Conservation (phyloP, 371 early-diverging fungal species). For the Ordospora colligata region DNA sequence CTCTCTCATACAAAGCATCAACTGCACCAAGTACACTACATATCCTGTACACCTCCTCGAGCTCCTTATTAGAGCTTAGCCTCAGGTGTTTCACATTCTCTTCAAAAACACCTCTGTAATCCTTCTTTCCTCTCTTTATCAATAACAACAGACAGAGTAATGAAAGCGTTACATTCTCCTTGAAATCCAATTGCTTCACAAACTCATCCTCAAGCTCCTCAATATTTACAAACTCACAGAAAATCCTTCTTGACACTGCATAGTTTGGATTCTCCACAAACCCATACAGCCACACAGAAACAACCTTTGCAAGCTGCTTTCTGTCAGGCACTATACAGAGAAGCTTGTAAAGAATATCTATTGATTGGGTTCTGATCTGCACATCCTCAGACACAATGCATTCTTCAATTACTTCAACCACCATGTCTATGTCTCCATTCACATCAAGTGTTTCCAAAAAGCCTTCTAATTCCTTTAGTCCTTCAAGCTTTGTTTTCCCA, state of each 20-base stretch:
- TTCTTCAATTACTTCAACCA: background rate
- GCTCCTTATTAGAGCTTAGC: background rate
- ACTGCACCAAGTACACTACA: background rate
- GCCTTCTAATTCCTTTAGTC: background rate
- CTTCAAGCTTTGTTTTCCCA: background rate
- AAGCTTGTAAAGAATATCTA: constrained; percentile 20
- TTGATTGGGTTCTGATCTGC: background rate
- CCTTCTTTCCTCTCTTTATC: background rate
- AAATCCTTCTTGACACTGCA: background rate
- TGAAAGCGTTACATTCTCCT: background rate
- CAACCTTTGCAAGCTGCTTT: background rate
- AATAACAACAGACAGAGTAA: background rate
- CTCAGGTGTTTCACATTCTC: background rate
- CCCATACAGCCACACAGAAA: constrained; percentile 2
- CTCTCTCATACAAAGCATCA: background rate
- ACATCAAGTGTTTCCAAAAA: background rate
- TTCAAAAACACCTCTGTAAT: background rate
- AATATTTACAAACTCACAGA: constrained; percentile 10
- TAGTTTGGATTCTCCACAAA: constrained; percentile 17
- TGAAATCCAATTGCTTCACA: background rate
- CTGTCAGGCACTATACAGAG: background rate
- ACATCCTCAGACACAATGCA: background rate
- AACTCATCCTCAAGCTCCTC: background rate
- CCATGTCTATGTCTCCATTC: background rate
- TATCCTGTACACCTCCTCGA: constrained; percentile 6